These are phyloP conservation scores for Conringia planisiliqua DNA, from an alignment of 345 rosid genomes.

Conservation along the genomic window DNA sequence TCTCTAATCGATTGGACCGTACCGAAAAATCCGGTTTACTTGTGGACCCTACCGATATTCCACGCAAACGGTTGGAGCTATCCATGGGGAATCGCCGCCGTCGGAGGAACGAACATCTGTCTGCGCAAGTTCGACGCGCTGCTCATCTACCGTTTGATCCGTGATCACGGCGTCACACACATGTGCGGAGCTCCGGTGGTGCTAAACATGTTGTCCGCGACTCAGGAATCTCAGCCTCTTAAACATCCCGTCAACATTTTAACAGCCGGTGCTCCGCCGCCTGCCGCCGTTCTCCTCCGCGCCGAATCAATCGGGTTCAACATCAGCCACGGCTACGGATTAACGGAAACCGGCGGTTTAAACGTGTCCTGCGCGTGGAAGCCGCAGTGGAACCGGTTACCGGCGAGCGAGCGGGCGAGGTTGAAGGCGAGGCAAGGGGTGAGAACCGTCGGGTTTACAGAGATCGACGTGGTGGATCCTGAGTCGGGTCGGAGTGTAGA, in stretches of 20 bases:
- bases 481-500: constrained; percentile 45
- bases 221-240: constrained; percentile 29
- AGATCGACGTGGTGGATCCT: constrained; percentile 57
- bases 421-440: constrained; percentile 76
- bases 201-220: constrained; percentile 62
- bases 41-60: constrained; percentile 90
- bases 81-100: constrained; percentile 80
- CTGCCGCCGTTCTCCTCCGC: constrained; percentile 55
- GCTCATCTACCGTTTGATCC: constrained; percentile 46
- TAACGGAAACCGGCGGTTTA: constrained; percentile 66
- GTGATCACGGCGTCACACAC: constrained; percentile 63
- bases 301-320: constrained; percentile 65
- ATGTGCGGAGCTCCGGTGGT: constrained; percentile 92
- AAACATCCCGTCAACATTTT: constrained; percentile 52
- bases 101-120: constrained; percentile 76
- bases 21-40: constrained; percentile 61
- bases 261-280: constrained; percentile 88
- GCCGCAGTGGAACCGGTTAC: constrained; percentile 60
- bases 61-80: constrained; percentile 85
- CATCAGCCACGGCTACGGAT: constrained; percentile 74
- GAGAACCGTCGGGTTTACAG: constrained; percentile 43
- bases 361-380: constrained; percentile 74
- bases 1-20: constrained; percentile 55
- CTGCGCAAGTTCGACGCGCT: constrained; percentile 60
- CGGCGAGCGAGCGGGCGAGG: constrained; percentile 55